Conservation (phyloP, 768 basidiomycete genomes). For the Tulasnella sp. region DNA sequence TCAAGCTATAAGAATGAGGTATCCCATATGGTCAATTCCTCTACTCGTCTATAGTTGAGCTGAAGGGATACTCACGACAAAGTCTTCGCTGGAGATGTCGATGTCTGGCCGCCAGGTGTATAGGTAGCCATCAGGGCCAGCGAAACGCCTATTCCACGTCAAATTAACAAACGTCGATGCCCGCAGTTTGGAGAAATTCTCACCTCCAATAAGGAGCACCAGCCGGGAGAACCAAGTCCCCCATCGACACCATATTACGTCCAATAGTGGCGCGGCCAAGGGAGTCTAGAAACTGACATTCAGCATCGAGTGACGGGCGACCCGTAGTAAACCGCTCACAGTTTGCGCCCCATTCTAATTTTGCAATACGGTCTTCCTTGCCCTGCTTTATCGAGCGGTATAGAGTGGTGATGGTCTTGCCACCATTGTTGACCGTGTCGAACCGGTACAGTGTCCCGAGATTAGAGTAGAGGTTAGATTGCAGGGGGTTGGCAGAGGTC, state of each 20-base stretch:
- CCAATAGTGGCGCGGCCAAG: slow-evolving; percentile 81
- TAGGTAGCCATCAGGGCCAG: slow-evolving; percentile 70
- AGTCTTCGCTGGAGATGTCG: slow-evolving; percentile 16
- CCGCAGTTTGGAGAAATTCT: slow-evolving; percentile 24
- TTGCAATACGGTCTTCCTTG: slow-evolving; percentile 82
- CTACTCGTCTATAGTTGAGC: slow-evolving; percentile 49
- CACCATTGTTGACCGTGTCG: slow-evolving; percentile 13
- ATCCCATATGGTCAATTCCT: slow-evolving; percentile 35
- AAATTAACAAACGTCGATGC: not conserved
- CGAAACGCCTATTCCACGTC: slow-evolving; percentile 47
- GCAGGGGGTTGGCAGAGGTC: slow-evolving; percentile 80
- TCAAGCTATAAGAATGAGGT: slow-evolving; percentile 46
- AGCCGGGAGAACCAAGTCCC: slow-evolving; percentile 67
- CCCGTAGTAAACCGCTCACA: slow-evolving; percentile 28
- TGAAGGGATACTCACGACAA: slow-evolving; percentile 19
- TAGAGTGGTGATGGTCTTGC: slow-evolving; percentile 40
- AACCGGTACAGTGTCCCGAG: slow-evolving; percentile 24
- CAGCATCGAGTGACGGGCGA: not conserved
- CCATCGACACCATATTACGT: slow-evolving; percentile 72
- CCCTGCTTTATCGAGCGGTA: slow-evolving; percentile 69
- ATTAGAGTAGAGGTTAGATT: slow-evolving; percentile 70
- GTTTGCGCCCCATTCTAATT: slow-evolving; percentile 77
- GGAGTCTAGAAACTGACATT: slow-evolving; percentile 36
- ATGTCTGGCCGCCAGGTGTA: slow-evolving; percentile 67
- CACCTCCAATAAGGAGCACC: slow-evolving; percentile 29